A percentile compares a stretch with the other conserved stretches of the same genome.
phyloP scores from a whole-genome alignment of 176 grass and related monocot species.

The Aegilops speltoides region DNA sequence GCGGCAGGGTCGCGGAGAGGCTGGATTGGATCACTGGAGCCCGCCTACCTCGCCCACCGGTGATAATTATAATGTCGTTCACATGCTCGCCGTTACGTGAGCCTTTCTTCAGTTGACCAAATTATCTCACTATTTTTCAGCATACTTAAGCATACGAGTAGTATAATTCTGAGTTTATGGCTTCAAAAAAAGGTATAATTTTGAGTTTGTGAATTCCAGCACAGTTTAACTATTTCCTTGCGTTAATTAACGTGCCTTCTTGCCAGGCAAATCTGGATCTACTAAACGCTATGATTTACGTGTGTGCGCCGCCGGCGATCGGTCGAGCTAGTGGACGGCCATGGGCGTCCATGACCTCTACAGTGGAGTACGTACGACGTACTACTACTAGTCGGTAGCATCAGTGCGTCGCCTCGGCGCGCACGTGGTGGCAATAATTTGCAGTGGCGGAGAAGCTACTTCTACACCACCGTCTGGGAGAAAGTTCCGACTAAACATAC shows the following conservation, averaged over 20 bases:
- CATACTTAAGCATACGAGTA: background rate
- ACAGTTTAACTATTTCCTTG: background rate
- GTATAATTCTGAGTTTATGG: too few species aligned
- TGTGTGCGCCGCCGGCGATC: background rate
- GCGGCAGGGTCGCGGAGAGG: background rate
- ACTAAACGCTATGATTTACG: background rate
- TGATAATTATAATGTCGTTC: background rate
- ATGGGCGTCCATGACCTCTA: background rate
- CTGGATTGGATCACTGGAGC: background rate
- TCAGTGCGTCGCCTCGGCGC: background rate
- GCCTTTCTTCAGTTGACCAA: background rate
- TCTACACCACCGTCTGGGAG: background rate
- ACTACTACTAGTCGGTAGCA: background rate
- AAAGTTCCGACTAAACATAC: background rate
- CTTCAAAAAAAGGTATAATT: too few species aligned
- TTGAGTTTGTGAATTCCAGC: too few species aligned
- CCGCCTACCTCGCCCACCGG: background rate
- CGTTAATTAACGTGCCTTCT: background rate
- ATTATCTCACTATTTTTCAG: background rate
- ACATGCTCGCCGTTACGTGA: background rate
- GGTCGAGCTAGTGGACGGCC: background rate
- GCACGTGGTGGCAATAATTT: slow-evolving; percentile 39
- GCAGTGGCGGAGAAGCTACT: slow-evolving; percentile 23
- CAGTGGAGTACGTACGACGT: background rate
- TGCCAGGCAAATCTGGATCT: background rate